Evolutionary conservation across 2,329 filamentous ascomycete genomes (phyloP).

Genomic region (Botrytis tulipae): DNA sequence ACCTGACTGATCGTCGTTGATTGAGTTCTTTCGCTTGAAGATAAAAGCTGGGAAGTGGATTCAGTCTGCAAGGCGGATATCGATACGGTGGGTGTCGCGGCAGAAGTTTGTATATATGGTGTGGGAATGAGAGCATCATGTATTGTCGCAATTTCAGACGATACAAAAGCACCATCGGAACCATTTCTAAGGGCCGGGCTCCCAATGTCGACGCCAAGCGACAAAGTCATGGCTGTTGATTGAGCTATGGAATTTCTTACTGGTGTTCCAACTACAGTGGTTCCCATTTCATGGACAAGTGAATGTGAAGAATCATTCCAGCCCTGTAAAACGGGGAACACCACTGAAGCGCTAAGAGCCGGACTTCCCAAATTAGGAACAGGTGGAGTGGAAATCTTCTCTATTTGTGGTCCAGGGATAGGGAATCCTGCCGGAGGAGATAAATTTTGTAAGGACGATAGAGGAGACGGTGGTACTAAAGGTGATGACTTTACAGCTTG

Average conservation of each 20-base stretch:
- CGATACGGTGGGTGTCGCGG: neutral
- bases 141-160: neutral
- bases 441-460: neutral
- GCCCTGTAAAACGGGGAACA: neutral
- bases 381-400: neutral
- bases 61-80: neutral
- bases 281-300: neutral
- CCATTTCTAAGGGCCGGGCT: constrained; percentile 9
- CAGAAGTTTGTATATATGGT: neutral
- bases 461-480: neutral
- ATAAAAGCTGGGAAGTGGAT: neutral
- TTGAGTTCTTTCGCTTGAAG: neutral
- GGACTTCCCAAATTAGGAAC: neutral
- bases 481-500: neutral
- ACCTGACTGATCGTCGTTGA: neutral
- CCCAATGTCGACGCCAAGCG: neutral
- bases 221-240: constrained; percentile 1
- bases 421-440: neutral
- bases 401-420: neutral
- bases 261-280: neutral
- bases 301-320: constrained; percentile 9
- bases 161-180: neutral
- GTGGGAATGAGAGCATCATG: neutral
- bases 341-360: neutral
- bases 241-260: neutral